These are phyloP conservation scores for Onygena corvina DNA, from an alignment of 2,329 filamentous ascomycete genomes.

Conservation along the genomic window DNA sequence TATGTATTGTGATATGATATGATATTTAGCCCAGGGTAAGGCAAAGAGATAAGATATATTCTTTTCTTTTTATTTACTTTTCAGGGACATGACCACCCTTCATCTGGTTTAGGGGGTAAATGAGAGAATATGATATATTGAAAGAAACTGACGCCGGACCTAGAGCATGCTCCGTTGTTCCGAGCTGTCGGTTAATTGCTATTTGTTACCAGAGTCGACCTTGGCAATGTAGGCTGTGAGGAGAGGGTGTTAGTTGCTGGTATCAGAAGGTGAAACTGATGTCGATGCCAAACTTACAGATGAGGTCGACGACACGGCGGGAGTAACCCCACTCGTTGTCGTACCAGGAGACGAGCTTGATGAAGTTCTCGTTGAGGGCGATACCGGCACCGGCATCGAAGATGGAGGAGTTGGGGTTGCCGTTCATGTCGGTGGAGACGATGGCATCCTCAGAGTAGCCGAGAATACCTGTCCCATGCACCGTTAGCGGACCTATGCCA, in stretches of 20 bases:
- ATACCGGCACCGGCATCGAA: conserved; percentile 99
- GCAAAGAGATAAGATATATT: too few species aligned
- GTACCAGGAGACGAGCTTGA: conserved; percentile 98
- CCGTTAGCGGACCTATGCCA: not conserved
- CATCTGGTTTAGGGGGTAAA: too few species aligned
- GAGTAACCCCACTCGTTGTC: conserved; percentile 99
- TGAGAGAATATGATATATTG: too few species aligned
- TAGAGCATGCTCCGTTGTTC: conserved; percentile 28
- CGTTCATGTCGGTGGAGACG: conserved; percentile 87
- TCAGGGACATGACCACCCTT: too few species aligned
- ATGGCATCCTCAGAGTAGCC: conserved; percentile 95
- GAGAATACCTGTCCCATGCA: conserved; percentile 56
- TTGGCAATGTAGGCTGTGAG: conserved; percentile 61
- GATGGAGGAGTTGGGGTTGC: conserved; percentile 88
- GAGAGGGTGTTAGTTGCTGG: conserved; percentile 19
- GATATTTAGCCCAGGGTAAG: too few species aligned
- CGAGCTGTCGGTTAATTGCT: conserved; percentile 27
- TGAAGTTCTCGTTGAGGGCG: conserved; percentile 93
- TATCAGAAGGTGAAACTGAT: not conserved
- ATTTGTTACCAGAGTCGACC: conserved; percentile 45
- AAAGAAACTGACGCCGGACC: not conserved
- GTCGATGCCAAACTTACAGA: conserved; percentile 29
- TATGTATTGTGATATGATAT: too few species aligned
- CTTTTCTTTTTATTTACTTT: too few species aligned
- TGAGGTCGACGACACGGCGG: conserved; percentile 79